Base-by-base conservation (phyloP, 768 basidiomycete species). In the Austroboletus festivus region DNA sequence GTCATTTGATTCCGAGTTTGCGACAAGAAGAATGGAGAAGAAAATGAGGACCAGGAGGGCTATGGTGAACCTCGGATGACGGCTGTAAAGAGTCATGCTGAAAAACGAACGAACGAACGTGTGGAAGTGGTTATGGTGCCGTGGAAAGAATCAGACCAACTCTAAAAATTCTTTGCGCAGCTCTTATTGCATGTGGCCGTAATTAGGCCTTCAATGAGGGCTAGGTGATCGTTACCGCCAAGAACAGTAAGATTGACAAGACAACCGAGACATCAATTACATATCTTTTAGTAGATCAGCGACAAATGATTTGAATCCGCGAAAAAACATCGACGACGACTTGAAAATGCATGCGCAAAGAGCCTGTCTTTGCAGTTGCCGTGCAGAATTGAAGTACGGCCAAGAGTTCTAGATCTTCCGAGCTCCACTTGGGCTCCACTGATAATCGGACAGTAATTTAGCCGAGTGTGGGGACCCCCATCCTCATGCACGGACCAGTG, bases 51-150 rank as follows among this genome's bases (percentile, higher is more conserved):
- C 35, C 7, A 67, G 44, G 22, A 67, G 52, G 20, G 55, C 44
- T n/a, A 65, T 60, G 13, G 57, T 65, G 51, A 67, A 65, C 20
- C 67, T 55, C 1, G 67, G 63, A 34, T 67, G 63, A 26, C 62
- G 65, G n/a, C 38, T 48, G 49, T 59, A 61, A 22, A 69, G 60
- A 34, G 56, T 26, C 60, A 64, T 67, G 42, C 43, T 21, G 33
- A 13, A 56, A n/a, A n/a, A n/a, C n/a, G n/a, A n/a, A n/a, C n/a
- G n/a, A n/a, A 56, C 5, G 55, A 53, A 37, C 4, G 52, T 43
- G n/a, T 26, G 20, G 42, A n/a, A n/a, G n/a, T n/a, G n/a, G n/a
- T n/a, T n/a, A n/a, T 35, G n/a, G 42, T 15, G 46, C 41, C 50
- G 55, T 56, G 50, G 57, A 53, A 34, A 54, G 47, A 5, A 28